Conservation (phyloP, 2,329 filamentous ascomycete species). For the Monilinia laxa region DNA sequence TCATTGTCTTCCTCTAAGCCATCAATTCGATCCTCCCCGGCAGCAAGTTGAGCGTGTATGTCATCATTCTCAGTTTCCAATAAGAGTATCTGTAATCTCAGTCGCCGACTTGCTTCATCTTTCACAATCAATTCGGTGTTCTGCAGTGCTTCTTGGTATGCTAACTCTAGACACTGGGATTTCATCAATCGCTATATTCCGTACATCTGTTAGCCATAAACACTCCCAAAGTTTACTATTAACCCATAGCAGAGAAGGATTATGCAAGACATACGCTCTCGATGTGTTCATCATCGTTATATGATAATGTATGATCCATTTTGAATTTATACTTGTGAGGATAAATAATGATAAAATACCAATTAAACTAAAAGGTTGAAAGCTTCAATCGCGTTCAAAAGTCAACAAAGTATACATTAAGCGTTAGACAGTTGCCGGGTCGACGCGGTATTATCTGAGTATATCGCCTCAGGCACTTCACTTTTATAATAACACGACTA, state of each 20-base stretch:
- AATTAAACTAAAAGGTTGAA: neutral
- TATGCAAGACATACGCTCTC: slow-evolving; percentile 32
- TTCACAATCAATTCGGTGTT: slow-evolving; percentile 67
- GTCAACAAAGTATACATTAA: slow-evolving; percentile 17
- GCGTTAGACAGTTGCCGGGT: slow-evolving; percentile 10
- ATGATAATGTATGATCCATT: slow-evolving; percentile 38
- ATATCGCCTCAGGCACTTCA: neutral
- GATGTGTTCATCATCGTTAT: slow-evolving; percentile 35
- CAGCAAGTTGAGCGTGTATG: slow-evolving; percentile 61
- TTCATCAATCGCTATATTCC: slow-evolving; percentile 35
- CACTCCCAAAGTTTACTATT: neutral
- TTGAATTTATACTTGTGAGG: slow-evolving; percentile 15
- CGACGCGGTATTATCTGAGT: neutral
- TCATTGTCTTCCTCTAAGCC: slow-evolving; percentile 51
- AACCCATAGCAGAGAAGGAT: neutral
- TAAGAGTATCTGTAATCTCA: slow-evolving; percentile 68
- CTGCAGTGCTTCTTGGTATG: slow-evolving; percentile 65
- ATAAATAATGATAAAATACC: slow-evolving; percentile 4
- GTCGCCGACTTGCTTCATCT: slow-evolving; percentile 70
- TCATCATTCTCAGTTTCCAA: slow-evolving; percentile 72
- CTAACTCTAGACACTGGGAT: slow-evolving; percentile 59
- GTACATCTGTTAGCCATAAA: slow-evolving; percentile 12
- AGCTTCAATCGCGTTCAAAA: slow-evolving; percentile 9
- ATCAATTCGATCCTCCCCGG: slow-evolving; percentile 60
- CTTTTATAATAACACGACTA: neutral